Conservation (phyloP, 805 yeast species). For the Priceomyces castillae region DNA sequence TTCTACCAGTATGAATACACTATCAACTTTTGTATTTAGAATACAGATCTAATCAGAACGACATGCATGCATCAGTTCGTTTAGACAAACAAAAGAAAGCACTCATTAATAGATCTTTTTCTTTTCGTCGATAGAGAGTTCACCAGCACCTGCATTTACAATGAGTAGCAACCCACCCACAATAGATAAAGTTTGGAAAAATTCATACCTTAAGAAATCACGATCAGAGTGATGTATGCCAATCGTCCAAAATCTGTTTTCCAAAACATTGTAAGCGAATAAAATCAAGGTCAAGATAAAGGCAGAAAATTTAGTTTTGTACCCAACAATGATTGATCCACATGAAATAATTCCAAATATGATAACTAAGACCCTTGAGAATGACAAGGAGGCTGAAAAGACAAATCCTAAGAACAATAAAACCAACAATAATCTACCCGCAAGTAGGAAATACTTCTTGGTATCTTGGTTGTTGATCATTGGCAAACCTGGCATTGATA, state of each 20-base stretch:
- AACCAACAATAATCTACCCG: slow-evolving; percentile 84
- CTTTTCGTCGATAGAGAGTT: slow-evolving; percentile 89
- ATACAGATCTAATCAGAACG: not conserved
- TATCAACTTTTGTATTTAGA: too few relatives aligned
- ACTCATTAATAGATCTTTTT: slow-evolving; percentile 70
- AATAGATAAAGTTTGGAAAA: slow-evolving; percentile 90
- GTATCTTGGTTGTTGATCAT: slow-evolving; percentile 67
- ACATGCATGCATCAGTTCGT: not conserved
- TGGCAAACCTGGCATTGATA: slow-evolving; percentile 72
- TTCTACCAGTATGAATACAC: too few relatives aligned
- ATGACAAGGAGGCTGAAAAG: slow-evolving; percentile 69
- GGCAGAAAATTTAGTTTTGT: slow-evolving; percentile 88
- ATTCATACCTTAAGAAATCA: slow-evolving; percentile 88
- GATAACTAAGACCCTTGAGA: slow-evolving; percentile 61
- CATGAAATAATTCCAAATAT: slow-evolving; percentile 69
- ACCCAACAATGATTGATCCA: slow-evolving; percentile 82
- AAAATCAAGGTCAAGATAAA: slow-evolving; percentile 64
- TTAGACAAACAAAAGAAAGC: not conserved
- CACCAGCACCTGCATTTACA: slow-evolving; percentile 96
- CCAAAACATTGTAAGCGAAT: slow-evolving; percentile 69
- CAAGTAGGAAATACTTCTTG: slow-evolving; percentile 77
- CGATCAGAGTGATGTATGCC: slow-evolving; percentile 69
- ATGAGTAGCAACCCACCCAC: slow-evolving; percentile 91
- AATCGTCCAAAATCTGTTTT: slow-evolving; percentile 88
- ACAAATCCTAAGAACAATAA: slow-evolving; percentile 84